These are phyloP conservation scores for Cyberlindnera petersonii DNA, from an alignment of 805 yeast genomes.

Conservation along the genomic window DNA sequence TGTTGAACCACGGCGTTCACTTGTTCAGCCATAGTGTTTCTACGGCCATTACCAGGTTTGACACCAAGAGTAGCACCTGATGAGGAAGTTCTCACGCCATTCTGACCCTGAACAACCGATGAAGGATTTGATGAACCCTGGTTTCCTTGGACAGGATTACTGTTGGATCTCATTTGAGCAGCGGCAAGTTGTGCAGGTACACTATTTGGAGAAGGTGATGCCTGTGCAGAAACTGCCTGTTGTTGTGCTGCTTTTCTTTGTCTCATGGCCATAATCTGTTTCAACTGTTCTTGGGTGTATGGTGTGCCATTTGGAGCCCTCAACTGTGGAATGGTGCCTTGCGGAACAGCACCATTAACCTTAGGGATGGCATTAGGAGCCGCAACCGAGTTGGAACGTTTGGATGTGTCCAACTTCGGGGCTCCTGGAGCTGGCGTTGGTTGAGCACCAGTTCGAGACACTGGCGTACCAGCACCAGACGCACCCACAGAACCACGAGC, in stretches of 20 bases:
- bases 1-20: conserved; percentile 62
- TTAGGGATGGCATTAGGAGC: conserved; percentile 11
- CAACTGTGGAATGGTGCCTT: conserved; percentile 7
- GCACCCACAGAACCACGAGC: conserved; percentile 16
- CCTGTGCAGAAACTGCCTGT: conserved; percentile 14
- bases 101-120: conserved; percentile 3
- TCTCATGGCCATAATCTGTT: conserved; percentile 46
- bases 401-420: conserved; percentile 5
- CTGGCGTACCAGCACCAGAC: background rate
- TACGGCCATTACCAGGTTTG: conserved; percentile 13
- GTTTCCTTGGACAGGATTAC: conserved; percentile 18
- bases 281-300: conserved; percentile 57
- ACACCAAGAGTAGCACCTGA: conserved; percentile 9
- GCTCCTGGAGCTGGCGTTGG: conserved; percentile 6
- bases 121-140: conserved; percentile 14
- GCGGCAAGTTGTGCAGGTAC: conserved; percentile 10
- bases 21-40: conserved; percentile 46
- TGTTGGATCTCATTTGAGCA: conserved; percentile 20
- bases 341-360: conserved; percentile 1
- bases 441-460: conserved; percentile 3
- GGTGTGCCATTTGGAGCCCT: conserved; percentile 48
- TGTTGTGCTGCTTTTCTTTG: conserved; percentile 24
- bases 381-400: conserved; percentile 20
- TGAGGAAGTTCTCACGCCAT: conserved; percentile 3
- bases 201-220: conserved; percentile 19